A percentile compares a stretch with the other conserved stretches of the same genome.
phyloP scores from a whole-genome alignment of 768 basidiomycete species.

The Psilocybe tampanensis region DNA sequence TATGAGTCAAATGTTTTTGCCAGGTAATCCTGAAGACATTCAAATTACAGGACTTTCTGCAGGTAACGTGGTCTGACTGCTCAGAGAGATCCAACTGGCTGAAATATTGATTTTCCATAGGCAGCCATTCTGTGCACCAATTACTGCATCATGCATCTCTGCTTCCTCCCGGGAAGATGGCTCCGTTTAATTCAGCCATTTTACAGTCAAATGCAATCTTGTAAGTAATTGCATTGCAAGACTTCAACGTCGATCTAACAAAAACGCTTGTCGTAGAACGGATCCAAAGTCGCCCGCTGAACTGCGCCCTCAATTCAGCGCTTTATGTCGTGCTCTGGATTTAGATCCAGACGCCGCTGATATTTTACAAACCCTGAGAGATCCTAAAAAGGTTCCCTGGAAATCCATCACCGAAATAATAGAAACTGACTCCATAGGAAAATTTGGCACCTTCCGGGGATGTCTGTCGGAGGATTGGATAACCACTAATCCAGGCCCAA shows the following conservation, averaged over 20 bases:
- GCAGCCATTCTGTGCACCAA: slow-evolving; percentile 77
- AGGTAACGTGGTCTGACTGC: slow-evolving; percentile 37
- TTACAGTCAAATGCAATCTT: slow-evolving; percentile 79
- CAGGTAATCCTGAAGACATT: slow-evolving; percentile 65
- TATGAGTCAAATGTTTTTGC: neutral
- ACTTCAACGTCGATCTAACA: neutral
- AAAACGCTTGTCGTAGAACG: slow-evolving; percentile 30
- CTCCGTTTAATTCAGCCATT: slow-evolving; percentile 68
- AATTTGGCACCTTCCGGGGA: slow-evolving; percentile 70
- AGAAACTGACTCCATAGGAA: slow-evolving; percentile 56
- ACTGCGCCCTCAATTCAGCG: slow-evolving; percentile 62
- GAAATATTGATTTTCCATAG: too few relatives aligned
- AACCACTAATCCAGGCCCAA: slow-evolving; percentile 50
- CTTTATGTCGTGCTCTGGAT: slow-evolving; percentile 56
- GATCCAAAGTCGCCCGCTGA: slow-evolving; percentile 63
- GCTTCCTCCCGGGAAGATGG: slow-evolving; percentile 52
- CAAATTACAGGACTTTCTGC: slow-evolving; percentile 74
- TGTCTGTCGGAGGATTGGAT: slow-evolving; percentile 65
- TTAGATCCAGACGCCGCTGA: slow-evolving; percentile 56
- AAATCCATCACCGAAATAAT: slow-evolving; percentile 57
- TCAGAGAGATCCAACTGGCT: too few relatives aligned
- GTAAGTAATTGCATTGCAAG: slow-evolving; percentile 36
- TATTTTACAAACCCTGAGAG: slow-evolving; percentile 51
- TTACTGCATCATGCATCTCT: slow-evolving; percentile 69
- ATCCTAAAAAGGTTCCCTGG: slow-evolving; percentile 50